Conservation (phyloP, 2,329 filamentous ascomycete species). For the Venturia effusa region DNA sequence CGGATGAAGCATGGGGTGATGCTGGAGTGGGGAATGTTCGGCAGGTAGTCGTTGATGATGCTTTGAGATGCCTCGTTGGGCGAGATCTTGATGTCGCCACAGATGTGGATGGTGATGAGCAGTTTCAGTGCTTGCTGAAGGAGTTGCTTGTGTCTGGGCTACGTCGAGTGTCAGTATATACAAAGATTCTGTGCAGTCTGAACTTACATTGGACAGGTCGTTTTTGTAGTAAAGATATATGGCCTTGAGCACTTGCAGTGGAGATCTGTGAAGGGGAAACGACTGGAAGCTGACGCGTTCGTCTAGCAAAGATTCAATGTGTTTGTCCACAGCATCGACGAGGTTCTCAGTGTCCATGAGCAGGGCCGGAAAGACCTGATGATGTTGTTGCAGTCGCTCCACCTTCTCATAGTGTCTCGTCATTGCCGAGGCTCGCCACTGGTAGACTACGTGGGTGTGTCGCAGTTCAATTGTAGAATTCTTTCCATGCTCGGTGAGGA, state of each 20-base stretch:
- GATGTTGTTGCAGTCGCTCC: slow-evolving; percentile 14
- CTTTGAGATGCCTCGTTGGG: slow-evolving; percentile 13
- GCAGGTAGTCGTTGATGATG: slow-evolving; percentile 13
- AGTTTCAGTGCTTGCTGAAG: slow-evolving; percentile 26
- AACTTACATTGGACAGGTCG: neutral
- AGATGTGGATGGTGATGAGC: slow-evolving; percentile 28
- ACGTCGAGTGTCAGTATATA: neutral
- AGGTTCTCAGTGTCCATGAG: slow-evolving; percentile 19
- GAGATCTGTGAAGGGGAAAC: slow-evolving; percentile 26
- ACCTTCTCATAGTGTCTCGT: slow-evolving; percentile 1
- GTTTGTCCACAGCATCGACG: slow-evolving; percentile 18
- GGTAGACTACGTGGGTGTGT: slow-evolving; percentile 27
- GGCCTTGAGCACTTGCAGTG: slow-evolving; percentile 22
- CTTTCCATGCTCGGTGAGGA: neutral
- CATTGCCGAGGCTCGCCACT: slow-evolving; percentile 18
- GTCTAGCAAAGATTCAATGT: slow-evolving; percentile 23
- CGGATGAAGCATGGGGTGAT: slow-evolving; percentile 30
- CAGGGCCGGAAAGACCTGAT: slow-evolving; percentile 26
- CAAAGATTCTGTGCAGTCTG: neutral
- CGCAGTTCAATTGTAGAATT: slow-evolving; percentile 13
- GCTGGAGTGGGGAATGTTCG: neutral
- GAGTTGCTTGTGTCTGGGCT: slow-evolving; percentile 11
- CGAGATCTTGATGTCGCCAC: slow-evolving; percentile 25
- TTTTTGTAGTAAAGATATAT: slow-evolving; percentile 21
- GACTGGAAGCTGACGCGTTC: slow-evolving; percentile 20